phyloP scores from a whole-genome alignment of 148 eudicot species.

The Amaranthus cruentus region DNA sequence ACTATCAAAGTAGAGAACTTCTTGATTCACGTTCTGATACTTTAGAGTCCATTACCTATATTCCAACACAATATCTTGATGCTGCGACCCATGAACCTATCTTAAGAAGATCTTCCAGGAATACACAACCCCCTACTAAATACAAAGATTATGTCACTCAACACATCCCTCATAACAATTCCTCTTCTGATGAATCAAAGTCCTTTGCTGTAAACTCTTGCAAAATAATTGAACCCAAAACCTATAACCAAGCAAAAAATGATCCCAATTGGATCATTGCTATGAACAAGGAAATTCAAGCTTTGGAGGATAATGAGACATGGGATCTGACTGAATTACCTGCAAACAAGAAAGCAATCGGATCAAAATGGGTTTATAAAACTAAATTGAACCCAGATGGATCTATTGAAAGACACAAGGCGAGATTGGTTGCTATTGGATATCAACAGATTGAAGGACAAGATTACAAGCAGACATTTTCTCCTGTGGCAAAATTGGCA shows the following conservation, averaged over 20 bases:
- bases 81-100: no score
- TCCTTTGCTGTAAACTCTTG: no score
- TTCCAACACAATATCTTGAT: no score
- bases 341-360: not conserved
- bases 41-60: no score
- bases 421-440: not conserved
- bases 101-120: no score
- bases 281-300: not conserved
- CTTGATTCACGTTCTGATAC: no score
- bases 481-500: not conserved
- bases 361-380: not conserved
- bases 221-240: not conserved
- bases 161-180: no score
- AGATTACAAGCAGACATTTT: not conserved
- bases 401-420: not conserved
- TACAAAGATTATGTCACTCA: no score
- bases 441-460: not conserved
- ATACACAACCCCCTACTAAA: no score
- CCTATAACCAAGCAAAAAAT: not conserved
- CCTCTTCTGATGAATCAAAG: no score
- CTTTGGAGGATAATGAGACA: not conserved
- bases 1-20: no score
- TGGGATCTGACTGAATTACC: not conserved
- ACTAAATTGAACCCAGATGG: not conserved
- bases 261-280: not conserved